These are phyloP conservation scores for Apophysomyces variabilis DNA, from an alignment of 371 early-diverging fungal genomes.

Conservation along the genomic window DNA sequence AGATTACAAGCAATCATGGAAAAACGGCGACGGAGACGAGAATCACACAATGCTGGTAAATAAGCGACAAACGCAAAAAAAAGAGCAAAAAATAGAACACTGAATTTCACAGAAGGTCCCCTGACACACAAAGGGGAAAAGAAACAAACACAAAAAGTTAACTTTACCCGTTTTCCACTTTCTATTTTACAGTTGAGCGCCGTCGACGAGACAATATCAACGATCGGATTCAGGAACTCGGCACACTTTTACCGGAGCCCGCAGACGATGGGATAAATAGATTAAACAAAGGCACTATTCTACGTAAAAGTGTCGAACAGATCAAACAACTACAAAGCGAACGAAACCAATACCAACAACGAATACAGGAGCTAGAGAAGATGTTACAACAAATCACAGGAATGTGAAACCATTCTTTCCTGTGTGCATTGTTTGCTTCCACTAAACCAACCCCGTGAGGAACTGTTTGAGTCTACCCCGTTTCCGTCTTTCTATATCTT, in stretches of 20 bases:
- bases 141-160: not conserved
- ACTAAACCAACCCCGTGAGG: slow-evolving; percentile 7
- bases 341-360: slow-evolving; percentile 55
- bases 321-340: slow-evolving; percentile 70
- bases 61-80: not conserved
- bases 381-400: slow-evolving; percentile 28
- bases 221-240: slow-evolving; percentile 91
- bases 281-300: slow-evolving; percentile 81
- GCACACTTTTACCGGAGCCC: slow-evolving; percentile 73
- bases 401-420: slow-evolving; percentile 2
- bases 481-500: not conserved
- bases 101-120: not conserved
- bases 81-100: not conserved
- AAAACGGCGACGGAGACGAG: slow-evolving; percentile 30
- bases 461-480: not conserved
- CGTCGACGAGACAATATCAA: slow-evolving; percentile 95
- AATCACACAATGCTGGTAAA: slow-evolving; percentile 37
- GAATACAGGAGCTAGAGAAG: slow-evolving; percentile 72
- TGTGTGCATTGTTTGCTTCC: not conserved
- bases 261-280: slow-evolving; percentile 61
- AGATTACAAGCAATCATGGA: slow-evolving; percentile 34
- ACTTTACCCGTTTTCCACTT: not conserved
- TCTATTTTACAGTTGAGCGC: slow-evolving; percentile 70
- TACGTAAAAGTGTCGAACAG: slow-evolving; percentile 89
- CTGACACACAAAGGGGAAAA: slow-evolving; percentile 2